A percentile compares a stretch with the other conserved stretches of the same genome.
Evolutionary conservation across 2,329 filamentous ascomycete species (phyloP).

Genomic region (Exserohilum turcica): DNA sequence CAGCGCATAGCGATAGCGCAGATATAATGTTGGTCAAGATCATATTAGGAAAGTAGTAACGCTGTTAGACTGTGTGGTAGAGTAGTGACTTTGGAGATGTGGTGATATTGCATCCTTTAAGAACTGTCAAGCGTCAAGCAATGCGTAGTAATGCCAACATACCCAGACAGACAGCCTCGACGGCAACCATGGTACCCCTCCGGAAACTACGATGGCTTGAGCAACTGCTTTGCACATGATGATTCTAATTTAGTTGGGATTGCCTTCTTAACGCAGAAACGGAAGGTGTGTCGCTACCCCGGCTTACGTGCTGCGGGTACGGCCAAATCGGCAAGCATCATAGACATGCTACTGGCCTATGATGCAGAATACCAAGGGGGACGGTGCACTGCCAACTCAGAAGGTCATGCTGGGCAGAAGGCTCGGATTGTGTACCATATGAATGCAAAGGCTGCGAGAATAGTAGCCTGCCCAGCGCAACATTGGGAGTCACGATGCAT

Average conservation of each 20-base stretch:
- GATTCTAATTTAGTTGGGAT: slow-evolving; percentile 3
- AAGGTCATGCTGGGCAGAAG: neutral
- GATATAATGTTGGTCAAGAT: slow-evolving; percentile 29
- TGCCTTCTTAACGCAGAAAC: slow-evolving; percentile 4
- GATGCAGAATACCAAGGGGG: neutral
- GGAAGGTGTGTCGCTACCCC: slow-evolving; percentile 8
- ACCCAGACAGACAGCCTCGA: slow-evolving; percentile 4
- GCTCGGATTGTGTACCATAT: neutral
- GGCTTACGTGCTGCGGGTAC: slow-evolving; percentile 13
- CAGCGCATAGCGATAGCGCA: slow-evolving; percentile 29
- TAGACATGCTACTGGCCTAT: slow-evolving; percentile 9
- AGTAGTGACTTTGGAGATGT: slow-evolving; percentile 11
- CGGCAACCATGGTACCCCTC: slow-evolving; percentile 6
- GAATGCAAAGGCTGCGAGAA: neutral
- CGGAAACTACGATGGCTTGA: neutral
- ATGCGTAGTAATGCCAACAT: slow-evolving; percentile 10
- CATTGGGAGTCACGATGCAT: neutral
- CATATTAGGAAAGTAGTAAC: slow-evolving; percentile 27
- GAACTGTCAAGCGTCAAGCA: slow-evolving; percentile 8
- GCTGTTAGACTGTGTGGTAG: slow-evolving; percentile 14
- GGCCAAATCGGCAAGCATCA: slow-evolving; percentile 14
- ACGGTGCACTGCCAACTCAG: neutral
- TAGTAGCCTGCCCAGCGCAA: neutral
- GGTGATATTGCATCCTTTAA: slow-evolving; percentile 14
- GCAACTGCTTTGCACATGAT: slow-evolving; percentile 13